A percentile compares a stretch with the other conserved stretches of the same genome.
These are phyloP conservation scores for Chrysochromulina tobinii DNA, from an alignment of 78 protist genomes.

Conservation along the genomic window DNA sequence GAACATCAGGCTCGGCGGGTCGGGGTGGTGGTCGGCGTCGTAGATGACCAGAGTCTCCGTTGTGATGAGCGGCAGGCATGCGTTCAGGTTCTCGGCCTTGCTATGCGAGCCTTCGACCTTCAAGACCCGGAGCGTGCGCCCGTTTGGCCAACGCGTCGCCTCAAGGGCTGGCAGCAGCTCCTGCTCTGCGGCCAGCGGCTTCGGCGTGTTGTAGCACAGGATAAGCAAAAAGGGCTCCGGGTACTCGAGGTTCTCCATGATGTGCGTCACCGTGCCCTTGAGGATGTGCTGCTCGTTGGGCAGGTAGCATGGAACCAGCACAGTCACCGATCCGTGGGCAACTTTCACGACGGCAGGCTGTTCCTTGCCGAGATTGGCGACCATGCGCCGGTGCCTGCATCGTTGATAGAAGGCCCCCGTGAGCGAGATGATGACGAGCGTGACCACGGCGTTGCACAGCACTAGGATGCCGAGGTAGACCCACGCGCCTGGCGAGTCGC, in stretches of 20 bases:
- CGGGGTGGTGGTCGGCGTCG: constrained; percentile 42
- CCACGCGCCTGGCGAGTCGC: no score
- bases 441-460: no score
- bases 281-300: constrained; percentile 1
- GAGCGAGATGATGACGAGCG: no score
- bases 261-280: neutral
- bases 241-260: neutral
- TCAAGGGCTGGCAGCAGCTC: neutral
- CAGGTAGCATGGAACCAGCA: constrained; percentile 1
- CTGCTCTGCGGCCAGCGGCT: neutral
- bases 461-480: no score
- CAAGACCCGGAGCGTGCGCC: neutral
- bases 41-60: neutral
- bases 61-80: neutral
- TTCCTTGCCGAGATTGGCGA: no score
- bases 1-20: neutral
- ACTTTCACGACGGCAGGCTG: no score
- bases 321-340: neutral
- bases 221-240: neutral
- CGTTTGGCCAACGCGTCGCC: neutral
- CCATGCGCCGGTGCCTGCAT: no score
- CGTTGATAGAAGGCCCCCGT: no score
- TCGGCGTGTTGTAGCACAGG: constrained; percentile 8
- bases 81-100: constrained; percentile 11
- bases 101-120: neutral